Evolutionary conservation across 768 basidiomycete species (phyloP).

Genomic region (Termitomyces sp.): DNA sequence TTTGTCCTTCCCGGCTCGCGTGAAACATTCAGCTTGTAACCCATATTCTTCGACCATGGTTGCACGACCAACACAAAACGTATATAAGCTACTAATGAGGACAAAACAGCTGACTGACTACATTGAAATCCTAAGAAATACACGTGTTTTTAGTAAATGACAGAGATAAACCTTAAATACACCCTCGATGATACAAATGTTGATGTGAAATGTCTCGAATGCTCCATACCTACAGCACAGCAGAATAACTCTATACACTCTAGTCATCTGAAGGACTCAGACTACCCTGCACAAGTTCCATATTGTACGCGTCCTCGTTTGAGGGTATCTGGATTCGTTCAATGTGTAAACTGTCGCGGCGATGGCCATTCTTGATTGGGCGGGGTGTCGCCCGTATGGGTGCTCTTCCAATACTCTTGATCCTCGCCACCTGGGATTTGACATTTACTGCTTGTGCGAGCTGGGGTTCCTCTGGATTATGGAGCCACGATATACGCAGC

Average conservation of each 20-base stretch:
- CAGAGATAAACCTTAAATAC: not conserved
- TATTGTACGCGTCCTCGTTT: conserved; percentile 17
- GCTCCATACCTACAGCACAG: conserved; percentile 18
- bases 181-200: not conserved
- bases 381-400: conserved; percentile 29
- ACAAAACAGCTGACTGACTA: not conserved
- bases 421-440: conserved; percentile 16
- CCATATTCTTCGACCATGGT: not conserved
- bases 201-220: not conserved
- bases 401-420: conserved; percentile 36
- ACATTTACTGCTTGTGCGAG: conserved; percentile 10
- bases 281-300: conserved; percentile 20
- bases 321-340: conserved; percentile 26
- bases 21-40: not conserved
- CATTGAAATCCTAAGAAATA: not conserved
- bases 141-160: not conserved
- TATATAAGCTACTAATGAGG: not conserved
- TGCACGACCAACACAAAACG: not conserved
- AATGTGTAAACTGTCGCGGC: conserved; percentile 28
- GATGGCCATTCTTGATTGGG: conserved; percentile 18
- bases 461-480: conserved; percentile 11
- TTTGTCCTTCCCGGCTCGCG: not conserved
- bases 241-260: conserved; percentile 25
- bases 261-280: conserved; percentile 12
- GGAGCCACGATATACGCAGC: conserved; percentile 14